phyloP scores from a whole-genome alignment of 495 filamentous ascomycete genomes.

The Annulohypoxylon stygium region DNA sequence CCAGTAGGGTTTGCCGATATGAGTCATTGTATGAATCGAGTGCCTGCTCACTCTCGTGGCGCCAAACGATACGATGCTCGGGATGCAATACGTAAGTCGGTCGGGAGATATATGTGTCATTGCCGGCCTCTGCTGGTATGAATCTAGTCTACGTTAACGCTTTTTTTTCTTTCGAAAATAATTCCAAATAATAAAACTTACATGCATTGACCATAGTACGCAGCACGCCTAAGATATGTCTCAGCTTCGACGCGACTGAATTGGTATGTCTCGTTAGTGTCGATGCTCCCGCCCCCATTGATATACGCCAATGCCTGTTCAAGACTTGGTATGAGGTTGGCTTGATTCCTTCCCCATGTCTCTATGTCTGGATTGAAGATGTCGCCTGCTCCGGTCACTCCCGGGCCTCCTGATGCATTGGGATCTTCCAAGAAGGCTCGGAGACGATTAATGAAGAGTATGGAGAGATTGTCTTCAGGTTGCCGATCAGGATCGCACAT shows the following conservation, averaged over 20 bases:
- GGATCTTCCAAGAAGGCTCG: constrained; percentile 42
- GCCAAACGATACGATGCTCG: constrained; percentile 48
- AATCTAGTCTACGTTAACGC: constrained; percentile 38
- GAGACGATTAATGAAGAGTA: constrained; percentile 46
- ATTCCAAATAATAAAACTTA: constrained; percentile 32
- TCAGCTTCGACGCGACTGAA: constrained; percentile 39
- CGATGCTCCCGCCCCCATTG: constrained; percentile 34
- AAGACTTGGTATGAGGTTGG: constrained; percentile 9
- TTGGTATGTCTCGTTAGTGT: constrained; percentile 46
- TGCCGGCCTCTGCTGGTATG: background rate
- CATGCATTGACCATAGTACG: constrained; percentile 30
- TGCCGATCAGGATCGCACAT: constrained; percentile 39
- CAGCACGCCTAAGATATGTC: constrained; percentile 2
- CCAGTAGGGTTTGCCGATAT: constrained; percentile 22
- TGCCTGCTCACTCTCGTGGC: constrained; percentile 4
- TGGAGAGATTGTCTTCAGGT: constrained; percentile 37
- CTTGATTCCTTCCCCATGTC: background rate
- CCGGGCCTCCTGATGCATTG: constrained; percentile 14
- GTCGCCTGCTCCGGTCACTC: constrained; percentile 14
- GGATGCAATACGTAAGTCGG: constrained; percentile 45
- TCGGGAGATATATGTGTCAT: constrained; percentile 13
- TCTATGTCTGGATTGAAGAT: constrained; percentile 15
- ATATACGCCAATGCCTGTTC: constrained; percentile 43
- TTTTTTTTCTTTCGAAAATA: background rate
- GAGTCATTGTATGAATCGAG: background rate